Evolutionary conservation across 2,329 filamentous ascomycete genomes (phyloP).

Genomic region (Aspergillus flavus): DNA sequence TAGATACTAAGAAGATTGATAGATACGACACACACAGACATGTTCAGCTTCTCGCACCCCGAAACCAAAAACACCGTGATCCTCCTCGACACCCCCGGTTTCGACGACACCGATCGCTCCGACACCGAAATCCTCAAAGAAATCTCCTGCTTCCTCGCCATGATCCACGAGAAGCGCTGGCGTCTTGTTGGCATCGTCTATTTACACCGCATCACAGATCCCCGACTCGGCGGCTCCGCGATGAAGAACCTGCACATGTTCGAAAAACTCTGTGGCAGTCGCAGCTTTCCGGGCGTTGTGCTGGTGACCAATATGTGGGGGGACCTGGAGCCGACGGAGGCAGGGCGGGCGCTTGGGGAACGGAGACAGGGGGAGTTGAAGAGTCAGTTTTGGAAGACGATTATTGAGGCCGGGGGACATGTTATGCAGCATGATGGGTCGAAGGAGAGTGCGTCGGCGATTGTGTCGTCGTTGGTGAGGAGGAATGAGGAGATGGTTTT

Average conservation of each 20-base stretch:
- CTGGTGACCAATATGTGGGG: conserved; percentile 4
- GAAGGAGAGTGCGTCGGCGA: background rate
- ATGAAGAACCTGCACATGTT: conserved; percentile 4
- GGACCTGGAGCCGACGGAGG: background rate
- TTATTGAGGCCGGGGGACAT: background rate
- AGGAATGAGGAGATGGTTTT: background rate
- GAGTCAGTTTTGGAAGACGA: background rate
- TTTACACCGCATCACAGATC: conserved; percentile 7
- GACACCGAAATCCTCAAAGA: conserved; percentile 9
- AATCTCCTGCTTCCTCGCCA: conserved; percentile 1
- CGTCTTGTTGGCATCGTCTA: background rate
- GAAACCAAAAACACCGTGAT: background rate
- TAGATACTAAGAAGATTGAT: background rate
- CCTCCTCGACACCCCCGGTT: conserved; percentile 23
- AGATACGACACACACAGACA: background rate
- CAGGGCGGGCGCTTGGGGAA: background rate
- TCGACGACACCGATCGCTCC: conserved; percentile 16
- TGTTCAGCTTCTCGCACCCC: background rate
- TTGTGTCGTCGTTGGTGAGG: background rate
- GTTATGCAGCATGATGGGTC: background rate
- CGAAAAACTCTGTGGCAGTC: conserved; percentile 3
- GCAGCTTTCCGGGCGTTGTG: background rate
- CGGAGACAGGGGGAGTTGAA: background rate
- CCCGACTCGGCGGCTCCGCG: background rate
- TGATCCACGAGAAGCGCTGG: background rate